Percentiles rank a stretch among this genome's conserved stretches.
phyloP scores from a whole-genome alignment of 106 monocot genomes.

The Hemerocallis citrina region DNA sequence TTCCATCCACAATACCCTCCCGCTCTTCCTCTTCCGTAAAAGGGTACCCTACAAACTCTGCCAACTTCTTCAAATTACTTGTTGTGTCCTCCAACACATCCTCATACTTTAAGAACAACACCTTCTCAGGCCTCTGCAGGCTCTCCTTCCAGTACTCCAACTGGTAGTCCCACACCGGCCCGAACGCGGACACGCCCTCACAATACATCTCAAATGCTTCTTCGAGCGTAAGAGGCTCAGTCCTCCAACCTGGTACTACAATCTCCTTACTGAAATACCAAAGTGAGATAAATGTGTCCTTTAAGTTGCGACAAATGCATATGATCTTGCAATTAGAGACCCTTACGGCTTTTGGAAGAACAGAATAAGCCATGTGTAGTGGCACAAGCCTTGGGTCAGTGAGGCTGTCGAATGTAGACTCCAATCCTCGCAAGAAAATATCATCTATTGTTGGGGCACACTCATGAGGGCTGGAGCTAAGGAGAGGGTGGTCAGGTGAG shows the following conservation, averaged over 20 bases:
- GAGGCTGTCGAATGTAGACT: neutral
- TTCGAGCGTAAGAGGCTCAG: constrained; percentile 1
- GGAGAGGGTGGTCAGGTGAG: neutral
- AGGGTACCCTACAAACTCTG: too few relatives aligned
- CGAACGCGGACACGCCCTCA: neutral
- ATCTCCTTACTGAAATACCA: constrained; percentile 14
- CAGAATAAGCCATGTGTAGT: constrained; percentile 10
- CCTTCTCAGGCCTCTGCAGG: neutral
- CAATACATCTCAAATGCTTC: constrained; percentile 8
- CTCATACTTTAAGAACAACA: constrained; percentile 28
- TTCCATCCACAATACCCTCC: constrained; percentile 10
- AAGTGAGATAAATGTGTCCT: constrained; percentile 24
- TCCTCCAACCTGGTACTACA: neutral
- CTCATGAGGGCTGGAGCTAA: constrained; percentile 1
- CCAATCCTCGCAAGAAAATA: neutral
- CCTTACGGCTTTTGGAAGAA: constrained; percentile 2
- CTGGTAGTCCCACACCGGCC: constrained; percentile 25
- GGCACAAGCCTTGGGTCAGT: neutral
- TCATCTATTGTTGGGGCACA: neutral
- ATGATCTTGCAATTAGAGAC: constrained; percentile 13
- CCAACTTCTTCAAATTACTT: constrained; percentile 15
- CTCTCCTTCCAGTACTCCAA: constrained; percentile 24
- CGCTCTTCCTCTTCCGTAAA: constrained; percentile 14
- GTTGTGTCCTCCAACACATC: constrained; percentile 1
- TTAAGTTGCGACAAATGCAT: constrained; percentile 17